These are phyloP conservation scores for Curvularia hawaiiensis DNA, from an alignment of 2,329 filamentous ascomycete species.

Conservation along the genomic window DNA sequence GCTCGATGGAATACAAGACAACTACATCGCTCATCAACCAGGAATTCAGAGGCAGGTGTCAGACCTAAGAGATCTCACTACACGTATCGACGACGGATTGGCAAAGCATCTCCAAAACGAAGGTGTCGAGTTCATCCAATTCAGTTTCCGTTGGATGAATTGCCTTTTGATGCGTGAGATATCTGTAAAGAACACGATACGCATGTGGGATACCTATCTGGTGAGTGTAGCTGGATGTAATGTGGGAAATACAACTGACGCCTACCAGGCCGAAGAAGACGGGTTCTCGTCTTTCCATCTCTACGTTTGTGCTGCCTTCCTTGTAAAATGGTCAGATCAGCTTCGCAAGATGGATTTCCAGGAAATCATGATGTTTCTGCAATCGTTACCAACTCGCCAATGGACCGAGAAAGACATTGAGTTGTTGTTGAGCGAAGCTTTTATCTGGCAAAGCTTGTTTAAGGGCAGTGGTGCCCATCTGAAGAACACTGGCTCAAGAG, in stretches of 20 bases:
- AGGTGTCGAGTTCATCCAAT: constrained; percentile 97
- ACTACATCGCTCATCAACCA: constrained; percentile 97
- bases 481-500: constrained; percentile 45
- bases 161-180: constrained; percentile 98
- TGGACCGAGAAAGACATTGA: constrained; percentile 99
- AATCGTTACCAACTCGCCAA: constrained; percentile 86
- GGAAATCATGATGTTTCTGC: constrained; percentile 99
- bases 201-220: constrained; percentile 99
- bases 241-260: constrained; percentile 18
- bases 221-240: constrained; percentile 57
- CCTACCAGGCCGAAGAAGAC: constrained; percentile 85
- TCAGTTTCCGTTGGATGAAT: constrained; percentile 99
- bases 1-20: constrained; percentile 98
- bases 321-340: constrained; percentile 98
- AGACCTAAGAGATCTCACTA: constrained; percentile 85
- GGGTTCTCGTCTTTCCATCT: constrained; percentile 98
- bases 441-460: constrained; percentile 98
- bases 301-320: constrained; percentile 96
- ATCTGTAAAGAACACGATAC: constrained; percentile 92
- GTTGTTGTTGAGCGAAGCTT: constrained; percentile 91
- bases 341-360: constrained; percentile 97
- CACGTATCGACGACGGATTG: constrained; percentile 81
- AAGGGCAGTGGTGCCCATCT: constrained; percentile 93
- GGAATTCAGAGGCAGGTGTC: constrained; percentile 94
- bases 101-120: constrained; percentile 89